A percentile compares a stretch with the other conserved stretches of the same genome.
These are phyloP conservation scores for Pachyrhizus erosus DNA, from an alignment of 306 rosid species.

Conservation along the genomic window DNA sequence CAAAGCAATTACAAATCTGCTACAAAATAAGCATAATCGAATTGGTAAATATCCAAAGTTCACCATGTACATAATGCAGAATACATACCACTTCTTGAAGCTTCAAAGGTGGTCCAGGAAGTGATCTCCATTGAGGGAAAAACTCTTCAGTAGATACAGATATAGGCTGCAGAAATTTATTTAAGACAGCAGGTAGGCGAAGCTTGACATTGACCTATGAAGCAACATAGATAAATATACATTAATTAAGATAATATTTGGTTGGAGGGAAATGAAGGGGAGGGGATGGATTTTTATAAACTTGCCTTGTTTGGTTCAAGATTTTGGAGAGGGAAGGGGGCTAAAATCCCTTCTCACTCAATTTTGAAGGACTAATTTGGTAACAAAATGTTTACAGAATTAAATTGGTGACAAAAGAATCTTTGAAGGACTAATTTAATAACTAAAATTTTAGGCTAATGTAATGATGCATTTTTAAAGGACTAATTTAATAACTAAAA, in stretches of 20 bases:
- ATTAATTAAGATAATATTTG: not conserved
- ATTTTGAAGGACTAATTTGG: not conserved
- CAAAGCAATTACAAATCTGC: not conserved
- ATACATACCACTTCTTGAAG: conserved; percentile 98
- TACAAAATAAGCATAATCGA: conserved; percentile 8
- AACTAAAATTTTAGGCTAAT: not conserved
- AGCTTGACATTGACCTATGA: conserved; percentile 85
- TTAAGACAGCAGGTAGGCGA: conserved; percentile 90
- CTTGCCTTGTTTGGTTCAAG: not conserved
- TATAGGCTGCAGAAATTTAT: conserved; percentile 92
- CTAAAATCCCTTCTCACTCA: not conserved
- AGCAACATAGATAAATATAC: conserved; percentile 40
- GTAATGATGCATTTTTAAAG: not conserved
- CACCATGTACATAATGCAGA: conserved; percentile 29
- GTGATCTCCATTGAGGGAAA: conserved; percentile 96
- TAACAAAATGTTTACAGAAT: no score
- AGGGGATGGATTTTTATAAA: not conserved
- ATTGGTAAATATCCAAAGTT: conserved; percentile 15
- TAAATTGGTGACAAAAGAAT: no score
- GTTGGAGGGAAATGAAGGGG: not conserved
- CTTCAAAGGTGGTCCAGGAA: conserved; percentile 97
- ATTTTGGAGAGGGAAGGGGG: not conserved
- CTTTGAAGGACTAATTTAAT: not conserved
- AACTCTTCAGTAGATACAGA: conserved; percentile 87
- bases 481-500: not conserved